These are phyloP conservation scores for Zizania palustris DNA, from an alignment of 202 grass and related monocot species.

Conservation along the genomic window DNA sequence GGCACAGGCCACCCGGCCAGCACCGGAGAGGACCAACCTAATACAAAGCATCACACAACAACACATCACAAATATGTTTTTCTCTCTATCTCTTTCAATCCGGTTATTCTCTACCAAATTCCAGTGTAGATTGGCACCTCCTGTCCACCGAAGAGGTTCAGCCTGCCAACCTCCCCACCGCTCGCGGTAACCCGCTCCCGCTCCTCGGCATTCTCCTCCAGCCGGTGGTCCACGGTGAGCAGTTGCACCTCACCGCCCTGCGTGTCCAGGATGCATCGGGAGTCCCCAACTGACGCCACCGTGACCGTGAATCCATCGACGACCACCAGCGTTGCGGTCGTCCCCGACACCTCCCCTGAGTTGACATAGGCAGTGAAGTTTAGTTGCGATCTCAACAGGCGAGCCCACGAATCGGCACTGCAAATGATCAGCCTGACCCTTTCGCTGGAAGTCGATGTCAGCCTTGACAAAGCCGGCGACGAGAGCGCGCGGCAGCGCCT, in stretches of 20 bases:
- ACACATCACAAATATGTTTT: neutral
- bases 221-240: conserved; percentile 83
- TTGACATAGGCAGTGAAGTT: neutral
- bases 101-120: neutral
- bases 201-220: conserved; percentile 93
- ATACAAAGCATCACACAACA: conserved; percentile 19
- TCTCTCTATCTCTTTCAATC: neutral
- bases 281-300: conserved; percentile 88
- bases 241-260: conserved; percentile 66
- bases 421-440: conserved; percentile 49
- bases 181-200: conserved; percentile 84
- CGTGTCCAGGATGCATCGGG: conserved; percentile 86
- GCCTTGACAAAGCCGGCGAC: conserved; percentile 96
- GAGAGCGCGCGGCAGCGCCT: conserved; percentile 78
- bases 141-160: conserved; percentile 85
- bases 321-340: conserved; percentile 80
- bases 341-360: conserved; percentile 82
- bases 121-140: conserved; percentile 49
- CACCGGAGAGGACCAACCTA: conserved; percentile 94
- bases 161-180: conserved; percentile 81
- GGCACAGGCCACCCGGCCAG: conserved; percentile 96
- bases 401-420: neutral
- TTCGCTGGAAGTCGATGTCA: conserved; percentile 93
- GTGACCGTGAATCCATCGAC: conserved; percentile 84
- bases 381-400: neutral